Evolutionary conservation across 768 basidiomycete species (phyloP).

Genomic region (Russula dissimulans): DNA sequence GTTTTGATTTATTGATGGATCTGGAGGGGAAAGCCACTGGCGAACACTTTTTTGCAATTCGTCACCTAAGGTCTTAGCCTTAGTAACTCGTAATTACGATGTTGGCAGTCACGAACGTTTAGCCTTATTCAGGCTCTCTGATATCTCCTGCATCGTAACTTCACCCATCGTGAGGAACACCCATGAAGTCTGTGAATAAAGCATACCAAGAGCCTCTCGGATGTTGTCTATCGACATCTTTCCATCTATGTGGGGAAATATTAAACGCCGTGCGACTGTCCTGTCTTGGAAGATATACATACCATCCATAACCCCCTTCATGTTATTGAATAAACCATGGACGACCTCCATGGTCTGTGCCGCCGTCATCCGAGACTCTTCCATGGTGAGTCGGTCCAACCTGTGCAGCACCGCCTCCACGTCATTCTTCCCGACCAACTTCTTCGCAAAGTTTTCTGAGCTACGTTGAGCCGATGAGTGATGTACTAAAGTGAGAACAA

Average conservation of each 20-base stretch:
- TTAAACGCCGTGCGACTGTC: background rate
- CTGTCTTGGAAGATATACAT: background rate
- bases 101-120: background rate
- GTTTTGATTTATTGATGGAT: background rate
- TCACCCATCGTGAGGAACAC: background rate
- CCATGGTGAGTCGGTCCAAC: background rate
- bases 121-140: background rate
- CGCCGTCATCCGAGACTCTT: background rate
- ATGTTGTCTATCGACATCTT: background rate
- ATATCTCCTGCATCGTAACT: background rate
- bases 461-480: background rate
- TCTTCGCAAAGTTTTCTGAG: background rate
- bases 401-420: background rate
- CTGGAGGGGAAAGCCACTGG: background rate
- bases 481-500: background rate
- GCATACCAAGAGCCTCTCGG: background rate
- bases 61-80: background rate
- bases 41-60: background rate
- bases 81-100: background rate
- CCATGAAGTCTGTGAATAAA: background rate
- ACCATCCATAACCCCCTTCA: background rate
- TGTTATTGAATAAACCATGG: background rate
- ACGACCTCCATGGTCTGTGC: background rate
- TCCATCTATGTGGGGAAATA: background rate
- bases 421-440: background rate